phyloP scores from a whole-genome alignment of 805 yeast genomes.

The Starmerella apicola region DNA sequence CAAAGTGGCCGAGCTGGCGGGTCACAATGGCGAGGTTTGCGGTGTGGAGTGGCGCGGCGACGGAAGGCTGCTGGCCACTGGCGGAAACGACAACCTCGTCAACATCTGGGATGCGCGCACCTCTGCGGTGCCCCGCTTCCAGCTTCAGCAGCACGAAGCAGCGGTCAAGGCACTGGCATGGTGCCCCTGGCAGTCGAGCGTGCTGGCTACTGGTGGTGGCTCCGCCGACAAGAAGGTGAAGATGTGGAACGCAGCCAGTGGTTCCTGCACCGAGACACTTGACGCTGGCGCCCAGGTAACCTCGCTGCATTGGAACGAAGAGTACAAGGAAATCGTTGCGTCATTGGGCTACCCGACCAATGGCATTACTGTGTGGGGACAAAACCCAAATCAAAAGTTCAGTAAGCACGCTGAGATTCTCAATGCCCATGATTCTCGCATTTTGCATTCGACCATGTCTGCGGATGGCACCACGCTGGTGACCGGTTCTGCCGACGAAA shows the following conservation, averaged over 20 bases:
- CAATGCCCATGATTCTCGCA: conserved; percentile 76
- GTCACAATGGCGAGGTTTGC: conserved; percentile 83
- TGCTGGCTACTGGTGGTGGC: conserved; percentile 96
- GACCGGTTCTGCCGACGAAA: conserved; percentile 93
- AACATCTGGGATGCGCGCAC: conserved; percentile 85
- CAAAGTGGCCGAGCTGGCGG: conserved; percentile 43
- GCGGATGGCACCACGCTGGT: conserved; percentile 87
- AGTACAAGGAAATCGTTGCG: conserved; percentile 62
- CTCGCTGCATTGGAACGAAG: conserved; percentile 76
- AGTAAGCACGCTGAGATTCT: conserved; percentile 81
- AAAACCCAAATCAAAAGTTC: conserved; percentile 51
- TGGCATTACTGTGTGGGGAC: conserved; percentile 63
- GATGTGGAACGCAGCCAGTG: conserved; percentile 91
- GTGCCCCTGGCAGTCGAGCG: conserved; percentile 76
- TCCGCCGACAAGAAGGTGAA: conserved; percentile 77
- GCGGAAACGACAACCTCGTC: conserved; percentile 89
- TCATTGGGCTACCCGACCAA: conserved; percentile 91
- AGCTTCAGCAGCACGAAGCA: conserved; percentile 72
- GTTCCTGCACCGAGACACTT: conserved; percentile 70
- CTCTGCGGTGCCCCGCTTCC: conserved; percentile 48
- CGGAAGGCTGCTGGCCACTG: conserved; percentile 76
- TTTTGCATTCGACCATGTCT: conserved; percentile 67
- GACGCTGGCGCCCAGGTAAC: conserved; percentile 91
- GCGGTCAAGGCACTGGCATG: conserved; percentile 93
- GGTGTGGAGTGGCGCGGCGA: conserved; percentile 77